Base-by-base conservation (phyloP, 306 rosid species). In the Sechiopsis laciniata region DNA sequence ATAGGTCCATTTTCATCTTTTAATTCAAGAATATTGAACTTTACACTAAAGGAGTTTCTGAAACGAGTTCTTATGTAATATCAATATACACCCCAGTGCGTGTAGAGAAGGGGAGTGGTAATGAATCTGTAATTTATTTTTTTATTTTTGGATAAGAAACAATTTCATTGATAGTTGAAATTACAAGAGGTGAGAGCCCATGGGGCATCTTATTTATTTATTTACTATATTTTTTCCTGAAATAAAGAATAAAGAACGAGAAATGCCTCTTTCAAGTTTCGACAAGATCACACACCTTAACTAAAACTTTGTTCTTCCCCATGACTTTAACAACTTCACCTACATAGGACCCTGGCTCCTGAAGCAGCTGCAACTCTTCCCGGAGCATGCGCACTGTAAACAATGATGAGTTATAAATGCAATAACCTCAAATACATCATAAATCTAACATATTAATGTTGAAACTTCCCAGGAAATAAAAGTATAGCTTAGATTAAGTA, bases 261-360 rank as follows among this genome's bases (percentile, higher is more conserved):
- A 72, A 40, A 17, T 37, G 46, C 69, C 69, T 62, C 37, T 62
- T 62, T 14, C 48, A 42, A 7, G 48, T 42, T 42, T 42, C 69
- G 17, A 68, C 73, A 46, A 72, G 5, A 19, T 12, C 59, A 74
- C 80, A 77, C n/a, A 85, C 99, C 97, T 95, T 95, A 64, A 95
- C 99, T 77, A 95, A 82, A 71, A 95, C 99, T 83, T 95, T 95
- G 81, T 89, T 95, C 81, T 95, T 95, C 22, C 99, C 99, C 99
- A 95, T 95, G 53, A 91, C 99, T 81, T 95, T 95, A 54, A 95
- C 97, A 72, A 95, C 99, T 84, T 95, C 99, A 45, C 99, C 99
- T 1, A 95, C 99, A 78, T 95, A 95, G 0, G 99, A 95, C 48
- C 99, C 99, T 7, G 99, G 99, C 79, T 95, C 99, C 82, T 95